A percentile compares a stretch with the other conserved stretches of the same genome.
phyloP scores from a whole-genome alignment of 176 grass and related monocot genomes.

The Rhynchospora breviuscula region DNA sequence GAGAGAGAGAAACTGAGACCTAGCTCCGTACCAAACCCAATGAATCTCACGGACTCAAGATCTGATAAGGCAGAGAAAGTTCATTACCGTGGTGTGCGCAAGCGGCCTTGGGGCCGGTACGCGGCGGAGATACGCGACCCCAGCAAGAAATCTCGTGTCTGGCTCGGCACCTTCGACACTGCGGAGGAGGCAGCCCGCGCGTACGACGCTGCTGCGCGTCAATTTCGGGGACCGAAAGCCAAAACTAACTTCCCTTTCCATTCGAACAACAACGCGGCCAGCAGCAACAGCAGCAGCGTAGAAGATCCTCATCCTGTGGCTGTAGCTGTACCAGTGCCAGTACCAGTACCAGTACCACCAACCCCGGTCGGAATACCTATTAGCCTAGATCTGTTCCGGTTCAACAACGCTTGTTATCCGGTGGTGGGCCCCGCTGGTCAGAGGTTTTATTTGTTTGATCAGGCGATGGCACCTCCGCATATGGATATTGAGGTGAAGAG shows the following conservation, averaged over 20 bases:
- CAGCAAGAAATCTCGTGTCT: conserved; percentile 87
- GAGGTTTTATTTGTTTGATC: conserved; percentile 55
- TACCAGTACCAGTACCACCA: not conserved
- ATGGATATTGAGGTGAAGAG: conserved; percentile 57
- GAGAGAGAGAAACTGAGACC: not conserved
- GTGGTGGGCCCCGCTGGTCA: conserved; percentile 20
- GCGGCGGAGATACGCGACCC: conserved; percentile 96
- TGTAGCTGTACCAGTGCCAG: conserved; percentile 18
- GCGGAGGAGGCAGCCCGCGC: conserved; percentile 79
- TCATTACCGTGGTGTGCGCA: conserved; percentile 73
- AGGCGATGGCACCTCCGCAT: conserved; percentile 19
- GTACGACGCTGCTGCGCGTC: conserved; percentile 73
- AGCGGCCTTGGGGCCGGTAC: conserved; percentile 81
- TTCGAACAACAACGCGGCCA: conserved; percentile 12
- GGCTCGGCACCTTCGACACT: conserved; percentile 94
- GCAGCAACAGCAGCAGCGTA: conserved; percentile 66
- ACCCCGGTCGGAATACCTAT: not conserved
- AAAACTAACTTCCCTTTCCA: conserved; percentile 74
- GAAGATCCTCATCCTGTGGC: conserved; percentile 31
- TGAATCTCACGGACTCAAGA: not conserved
- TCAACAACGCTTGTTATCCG: conserved; percentile 47
- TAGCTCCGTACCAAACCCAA: not conserved
- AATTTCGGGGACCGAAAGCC: conserved; percentile 76
- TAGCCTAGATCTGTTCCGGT: conserved; percentile 22
- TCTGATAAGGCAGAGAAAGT: conserved; percentile 11